phyloP scores from a whole-genome alignment of 768 basidiomycete species.

The Botryobasidium botryosum region DNA sequence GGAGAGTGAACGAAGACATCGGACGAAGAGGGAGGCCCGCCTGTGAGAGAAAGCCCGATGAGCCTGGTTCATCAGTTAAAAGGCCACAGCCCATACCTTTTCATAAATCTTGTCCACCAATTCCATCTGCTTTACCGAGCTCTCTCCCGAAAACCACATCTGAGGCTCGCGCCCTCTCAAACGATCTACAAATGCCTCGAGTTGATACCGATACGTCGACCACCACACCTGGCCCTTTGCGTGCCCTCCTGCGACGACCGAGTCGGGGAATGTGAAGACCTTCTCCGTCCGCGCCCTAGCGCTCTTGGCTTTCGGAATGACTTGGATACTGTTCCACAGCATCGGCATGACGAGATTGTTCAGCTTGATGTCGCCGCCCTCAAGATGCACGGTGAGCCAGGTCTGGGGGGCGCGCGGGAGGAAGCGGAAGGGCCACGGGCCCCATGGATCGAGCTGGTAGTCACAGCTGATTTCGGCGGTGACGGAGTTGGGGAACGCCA shows the following conservation, averaged over 20 bases:
- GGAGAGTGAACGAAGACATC: too few relatives aligned
- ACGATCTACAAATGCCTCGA: slow-evolving; percentile 48
- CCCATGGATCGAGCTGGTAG: slow-evolving; percentile 17
- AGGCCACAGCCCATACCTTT: too few relatives aligned
- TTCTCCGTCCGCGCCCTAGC: slow-evolving; percentile 24
- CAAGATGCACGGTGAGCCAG: slow-evolving; percentile 25
- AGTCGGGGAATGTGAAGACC: slow-evolving; percentile 18
- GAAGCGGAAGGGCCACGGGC: slow-evolving; percentile 20
- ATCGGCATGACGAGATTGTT: slow-evolving; percentile 30
- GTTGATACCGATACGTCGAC: slow-evolving; percentile 41
- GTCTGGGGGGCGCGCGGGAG: slow-evolving; percentile 26
- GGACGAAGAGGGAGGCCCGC: too few relatives aligned
- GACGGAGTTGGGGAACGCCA: slow-evolving; percentile 21
- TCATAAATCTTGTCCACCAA: slow-evolving; percentile 42
- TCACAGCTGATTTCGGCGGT: slow-evolving; percentile 21
- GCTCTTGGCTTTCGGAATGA: slow-evolving; percentile 17
- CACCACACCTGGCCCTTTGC: slow-evolving; percentile 39
- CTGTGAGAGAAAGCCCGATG: too few relatives aligned
- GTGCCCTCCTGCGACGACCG: slow-evolving; percentile 17
- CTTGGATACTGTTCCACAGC: slow-evolving; percentile 32
- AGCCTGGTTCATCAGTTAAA: too few relatives aligned
- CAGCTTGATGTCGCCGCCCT: slow-evolving; percentile 27
- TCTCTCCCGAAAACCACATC: slow-evolving; percentile 37
- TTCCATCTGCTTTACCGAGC: slow-evolving; percentile 38
- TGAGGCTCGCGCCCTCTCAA: slow-evolving; percentile 34